Evolutionary conservation across 2,329 filamentous ascomycete genomes (phyloP).

Genomic region (Aspergillus awamori): DNA sequence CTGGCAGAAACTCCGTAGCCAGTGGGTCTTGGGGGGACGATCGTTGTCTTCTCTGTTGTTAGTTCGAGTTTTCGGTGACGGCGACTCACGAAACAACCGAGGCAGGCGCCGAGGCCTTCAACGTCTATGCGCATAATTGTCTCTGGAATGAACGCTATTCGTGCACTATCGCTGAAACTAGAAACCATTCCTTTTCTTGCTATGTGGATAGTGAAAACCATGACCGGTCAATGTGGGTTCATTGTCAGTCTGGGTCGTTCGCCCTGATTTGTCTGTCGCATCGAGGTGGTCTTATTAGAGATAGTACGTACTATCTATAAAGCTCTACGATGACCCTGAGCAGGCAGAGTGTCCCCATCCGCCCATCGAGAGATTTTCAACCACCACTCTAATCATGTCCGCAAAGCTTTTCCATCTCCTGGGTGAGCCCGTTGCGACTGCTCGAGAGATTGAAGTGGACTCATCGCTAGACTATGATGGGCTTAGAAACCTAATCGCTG

Average conservation of each 20-base stretch:
- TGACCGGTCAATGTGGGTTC: not conserved
- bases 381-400: slow-evolving; percentile 16
- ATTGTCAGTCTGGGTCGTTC: not conserved
- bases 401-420: slow-evolving; percentile 27
- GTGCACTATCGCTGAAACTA: not conserved
- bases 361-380: not conserved
- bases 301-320: not conserved
- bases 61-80: not conserved
- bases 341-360: not conserved
- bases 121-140: not conserved
- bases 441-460: slow-evolving; percentile 27
- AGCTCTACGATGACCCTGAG: not conserved
- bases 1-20: not conserved
- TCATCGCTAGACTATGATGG: slow-evolving; percentile 22
- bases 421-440: slow-evolving; percentile 24
- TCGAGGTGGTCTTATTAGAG: not conserved
- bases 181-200: not conserved
- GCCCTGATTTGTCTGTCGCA: slow-evolving; percentile 3
- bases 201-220: not conserved
- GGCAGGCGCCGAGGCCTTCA: not conserved
- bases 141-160: not conserved
- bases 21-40: slow-evolving; percentile 1
- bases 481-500: slow-evolving; percentile 28
- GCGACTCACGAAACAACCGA: slow-evolving; percentile 1
- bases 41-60: not conserved